Base-by-base conservation (phyloP, 805 yeast genomes). In the Pichia phayaonensis region DNA sequence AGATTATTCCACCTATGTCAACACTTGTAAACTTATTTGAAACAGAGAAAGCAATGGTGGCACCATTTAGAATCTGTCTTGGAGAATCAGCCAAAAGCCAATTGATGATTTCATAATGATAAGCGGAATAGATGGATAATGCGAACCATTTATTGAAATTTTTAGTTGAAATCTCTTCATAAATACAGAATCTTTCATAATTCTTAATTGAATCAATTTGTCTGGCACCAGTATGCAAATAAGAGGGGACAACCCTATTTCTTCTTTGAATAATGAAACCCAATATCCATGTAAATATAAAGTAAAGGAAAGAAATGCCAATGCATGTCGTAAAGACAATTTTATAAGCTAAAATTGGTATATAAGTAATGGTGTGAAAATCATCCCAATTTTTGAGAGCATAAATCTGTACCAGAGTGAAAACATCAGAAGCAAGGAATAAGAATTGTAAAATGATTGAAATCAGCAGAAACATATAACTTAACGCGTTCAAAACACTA, bases 61-160 rank as follows among this genome's bases (percentile, higher is more conserved):
- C 70, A 26, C 90, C 85, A 61, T 89, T 89, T 54, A 89, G 77
- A 1, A 86, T 83, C 66, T 89, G 96, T 66, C 97, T 79, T 23
- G 97, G 97, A 18, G 90, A 75, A 57, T 89, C 96, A 0, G 95
- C 90, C 43, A 86, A 69, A 11, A 88, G 59, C 56, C 88, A 74
- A 44, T 71, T 72, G 43, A 79, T 69, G 15, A 85, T 59, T 56
- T 80, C 84, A 48, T 79, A 77, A 58, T 84, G 83, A 48, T 84
- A 69, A 45, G 86, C 81, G 55, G 77, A 78, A 65, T 79, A 86
- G 3, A 82, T 74, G 56, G 76, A 77, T 54, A 88, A 79, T 11
- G 88, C 78, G 46, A 82, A 64, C 75, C 84, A 81, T 57, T 87
- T 94, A 56, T 78, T 78, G 40, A 76, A 75, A 40, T 79, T 70